Base-by-base conservation (phyloP, 164 flowering plant species). In the Tinospora cordifolia region DNA sequence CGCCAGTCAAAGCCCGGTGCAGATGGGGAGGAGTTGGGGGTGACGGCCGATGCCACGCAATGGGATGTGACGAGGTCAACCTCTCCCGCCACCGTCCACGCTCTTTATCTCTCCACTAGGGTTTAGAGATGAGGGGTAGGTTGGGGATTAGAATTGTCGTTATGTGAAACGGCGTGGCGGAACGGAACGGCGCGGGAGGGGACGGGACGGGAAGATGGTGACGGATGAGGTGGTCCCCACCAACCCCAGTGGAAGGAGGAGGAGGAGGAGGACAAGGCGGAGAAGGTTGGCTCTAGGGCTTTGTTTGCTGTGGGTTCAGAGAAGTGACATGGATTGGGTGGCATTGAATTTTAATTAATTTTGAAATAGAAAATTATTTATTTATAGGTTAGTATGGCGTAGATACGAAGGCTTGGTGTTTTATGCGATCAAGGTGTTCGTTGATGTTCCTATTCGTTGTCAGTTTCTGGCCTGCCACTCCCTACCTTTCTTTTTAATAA, bases 281-380 rank as follows among this genome's bases (percentile, higher is more conserved):
- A n/a, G n/a, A n/a, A n/a, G n/a, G n/a, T n/a, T 65, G 67, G 41
- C 22, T 47, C 39, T 65, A 65, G 67, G 67, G n/a, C n/a, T 39
- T 63, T 63, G 65, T 14, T 63, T 34, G n/a, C n/a, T 11, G 27
- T 62, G 65, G 65, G 25, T 62, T 26, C n/a, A n/a, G 25, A 13
- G 36, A 4, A 30, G 65, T 62, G 65, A 4, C 26, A 26, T 62
- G 24, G 65, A 24, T 60, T 60, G 44, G 9, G n/a, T n/a, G n/a
- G n/a, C n/a, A n/a, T n/a, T n/a, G n/a, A n/a, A n/a, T n/a, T n/a
- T n/a, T n/a, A n/a, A n/a, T n/a, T n/a, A n/a, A n/a, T n/a, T n/a
- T n/a, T n/a, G n/a, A n/a, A n/a, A n/a, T n/a, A n/a, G n/a, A n/a
- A n/a, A n/a, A n/a, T n/a, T n/a, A n/a, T n/a, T n/a, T n/a, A n/a